Percentiles rank a stretch among this genome's conserved stretches.
Conservation (phyloP, 2,329 filamentous ascomycete genomes). For the Chaetomium sp. region DNA sequence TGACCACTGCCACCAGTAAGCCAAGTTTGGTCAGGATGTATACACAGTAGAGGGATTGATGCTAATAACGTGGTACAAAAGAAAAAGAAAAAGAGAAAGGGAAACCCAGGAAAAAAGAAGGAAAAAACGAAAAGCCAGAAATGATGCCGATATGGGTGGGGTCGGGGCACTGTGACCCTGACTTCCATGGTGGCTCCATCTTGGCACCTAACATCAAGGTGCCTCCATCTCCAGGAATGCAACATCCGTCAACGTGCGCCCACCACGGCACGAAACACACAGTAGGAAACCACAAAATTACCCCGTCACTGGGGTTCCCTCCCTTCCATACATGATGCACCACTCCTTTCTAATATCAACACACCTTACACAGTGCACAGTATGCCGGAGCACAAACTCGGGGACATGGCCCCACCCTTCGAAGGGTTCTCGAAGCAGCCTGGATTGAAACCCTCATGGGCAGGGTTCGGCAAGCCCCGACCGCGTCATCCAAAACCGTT, state of each 20-base stretch:
- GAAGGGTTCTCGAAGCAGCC: conserved; percentile 15
- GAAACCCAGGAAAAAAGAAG: not conserved
- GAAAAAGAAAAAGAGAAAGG: not conserved
- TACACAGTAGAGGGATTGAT: no score
- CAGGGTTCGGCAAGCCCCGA: conserved; percentile 16
- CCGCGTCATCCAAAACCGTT: conserved; percentile 11
- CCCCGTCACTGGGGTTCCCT: no score
- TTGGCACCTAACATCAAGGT: not conserved
- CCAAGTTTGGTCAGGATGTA: not conserved
- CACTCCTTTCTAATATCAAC: not conserved
- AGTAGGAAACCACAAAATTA: not conserved
- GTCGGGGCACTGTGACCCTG: not conserved
- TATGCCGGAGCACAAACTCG: not conserved
- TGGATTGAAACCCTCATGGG: not conserved
- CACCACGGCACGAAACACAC: not conserved
- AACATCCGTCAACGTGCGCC: conserved; percentile 3
- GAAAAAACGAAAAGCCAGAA: not conserved
- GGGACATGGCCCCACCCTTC: not conserved
- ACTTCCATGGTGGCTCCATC: not conserved
- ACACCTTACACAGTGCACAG: not conserved
- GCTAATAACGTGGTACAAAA: not conserved
- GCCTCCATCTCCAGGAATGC: not conserved
- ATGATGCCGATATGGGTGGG: not conserved
- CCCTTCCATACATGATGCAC: not conserved
- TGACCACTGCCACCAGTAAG: not conserved